phyloP scores from a whole-genome alignment of 2,329 filamentous ascomycete genomes.

The Colletotrichum gloeosporioides region DNA sequence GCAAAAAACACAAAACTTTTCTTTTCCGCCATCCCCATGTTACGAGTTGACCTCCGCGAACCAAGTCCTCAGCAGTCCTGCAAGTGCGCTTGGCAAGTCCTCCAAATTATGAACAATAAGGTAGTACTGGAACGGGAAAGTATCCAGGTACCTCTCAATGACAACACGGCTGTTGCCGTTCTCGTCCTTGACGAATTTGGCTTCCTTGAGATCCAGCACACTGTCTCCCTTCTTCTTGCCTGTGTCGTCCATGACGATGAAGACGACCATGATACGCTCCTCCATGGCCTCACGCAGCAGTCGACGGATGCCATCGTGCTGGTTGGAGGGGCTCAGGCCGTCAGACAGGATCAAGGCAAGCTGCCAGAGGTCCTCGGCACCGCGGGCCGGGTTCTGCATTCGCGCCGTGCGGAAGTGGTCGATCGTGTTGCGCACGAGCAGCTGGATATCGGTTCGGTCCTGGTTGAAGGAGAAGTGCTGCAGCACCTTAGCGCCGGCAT shows the following conservation, averaged over 20 bases:
- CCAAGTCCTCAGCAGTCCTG: constrained; percentile 91
- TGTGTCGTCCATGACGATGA: constrained; percentile 87
- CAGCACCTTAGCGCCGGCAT: constrained; percentile 84
- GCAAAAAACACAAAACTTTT: neutral
- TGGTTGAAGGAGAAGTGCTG: constrained; percentile 86
- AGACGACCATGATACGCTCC: constrained; percentile 96
- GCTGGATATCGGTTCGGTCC: constrained; percentile 82
- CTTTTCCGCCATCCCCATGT: neutral
- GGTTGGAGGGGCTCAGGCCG: constrained; percentile 81
- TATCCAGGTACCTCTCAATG: constrained; percentile 91
- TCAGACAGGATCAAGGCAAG: constrained; percentile 92
- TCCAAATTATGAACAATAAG: constrained; percentile 90
- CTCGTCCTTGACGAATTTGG: constrained; percentile 76
- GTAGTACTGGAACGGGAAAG: constrained; percentile 97
- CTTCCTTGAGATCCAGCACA: constrained; percentile 89
- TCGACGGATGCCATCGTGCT: constrained; percentile 82
- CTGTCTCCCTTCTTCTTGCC: constrained; percentile 57
- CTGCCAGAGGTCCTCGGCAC: constrained; percentile 84
- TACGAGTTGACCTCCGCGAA: constrained; percentile 74
- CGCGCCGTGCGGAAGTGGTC: constrained; percentile 82
- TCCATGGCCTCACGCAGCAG: constrained; percentile 88
- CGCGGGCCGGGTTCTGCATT: constrained; percentile 56
- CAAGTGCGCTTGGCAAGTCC: constrained; percentile 88
- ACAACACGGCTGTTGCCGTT: constrained; percentile 70
- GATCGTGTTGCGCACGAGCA: constrained; percentile 78